A percentile compares a stretch with the other conserved stretches of the same genome.
Evolutionary conservation across 805 yeast genomes (phyloP).

Genomic region (Maudiozyma serrabonitensis): DNA sequence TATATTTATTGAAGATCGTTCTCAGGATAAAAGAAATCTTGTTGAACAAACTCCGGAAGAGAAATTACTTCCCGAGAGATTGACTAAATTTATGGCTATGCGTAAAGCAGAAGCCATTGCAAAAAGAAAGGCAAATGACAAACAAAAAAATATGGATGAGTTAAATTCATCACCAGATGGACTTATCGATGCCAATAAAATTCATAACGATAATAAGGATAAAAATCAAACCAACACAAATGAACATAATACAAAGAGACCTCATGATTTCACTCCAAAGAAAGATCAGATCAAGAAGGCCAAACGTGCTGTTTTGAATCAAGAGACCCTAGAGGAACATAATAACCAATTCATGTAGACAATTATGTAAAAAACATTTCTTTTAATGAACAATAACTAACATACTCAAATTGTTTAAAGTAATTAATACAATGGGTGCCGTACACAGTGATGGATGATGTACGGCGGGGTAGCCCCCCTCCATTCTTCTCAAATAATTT

Average conservation of each 20-base stretch:
- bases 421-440: no score
- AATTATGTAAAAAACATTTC: neutral
- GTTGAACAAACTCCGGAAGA: conserved; percentile 13
- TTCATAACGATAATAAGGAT: no score
- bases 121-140: conserved; percentile 7
- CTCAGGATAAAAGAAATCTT: conserved; percentile 11
- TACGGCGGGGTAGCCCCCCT: no score
- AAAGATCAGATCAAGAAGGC: conserved; percentile 20
- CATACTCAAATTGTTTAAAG: no score
- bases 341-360: conserved; percentile 2
- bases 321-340: conserved; percentile 1
- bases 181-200: no score
- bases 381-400: no score
- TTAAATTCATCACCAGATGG: neutral
- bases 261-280: neutral
- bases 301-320: conserved; percentile 27
- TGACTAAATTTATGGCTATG: neutral
- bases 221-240: no score
- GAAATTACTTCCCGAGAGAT: neutral
- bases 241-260: neutral
- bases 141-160: neutral
- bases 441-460: no score
- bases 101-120: conserved; percentile 14
- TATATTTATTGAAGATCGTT: conserved; percentile 42
- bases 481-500: no score